These are phyloP conservation scores for Camillea tinctor DNA, from an alignment of 2,329 filamentous ascomycete genomes.

Conservation along the genomic window DNA sequence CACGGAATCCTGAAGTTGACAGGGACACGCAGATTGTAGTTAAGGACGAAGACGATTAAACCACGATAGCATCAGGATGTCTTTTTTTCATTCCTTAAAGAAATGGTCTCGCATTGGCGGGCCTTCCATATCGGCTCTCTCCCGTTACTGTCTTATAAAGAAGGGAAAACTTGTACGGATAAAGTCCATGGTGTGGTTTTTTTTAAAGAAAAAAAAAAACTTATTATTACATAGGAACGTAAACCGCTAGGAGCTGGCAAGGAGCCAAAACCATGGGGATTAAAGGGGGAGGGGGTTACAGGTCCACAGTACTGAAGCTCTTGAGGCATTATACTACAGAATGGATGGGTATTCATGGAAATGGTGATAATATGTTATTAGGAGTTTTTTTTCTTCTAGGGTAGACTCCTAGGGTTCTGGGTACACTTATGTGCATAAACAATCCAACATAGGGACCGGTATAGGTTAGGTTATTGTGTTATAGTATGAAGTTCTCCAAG, in stretches of 20 bases:
- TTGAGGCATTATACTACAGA: background rate
- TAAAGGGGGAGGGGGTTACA: background rate
- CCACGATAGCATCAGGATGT: background rate
- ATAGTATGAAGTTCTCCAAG: no score
- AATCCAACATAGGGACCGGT: no score
- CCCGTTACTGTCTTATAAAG: background rate
- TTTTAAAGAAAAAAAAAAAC: no score
- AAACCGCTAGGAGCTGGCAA: background rate
- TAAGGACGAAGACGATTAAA: conserved; percentile 32
- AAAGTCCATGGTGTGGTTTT: no score
- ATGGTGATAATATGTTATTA: background rate
- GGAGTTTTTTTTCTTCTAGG: background rate
- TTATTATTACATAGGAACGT: background rate
- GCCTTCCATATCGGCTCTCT: background rate
- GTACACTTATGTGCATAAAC: no score
- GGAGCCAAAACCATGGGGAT: background rate
- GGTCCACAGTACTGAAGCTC: background rate
- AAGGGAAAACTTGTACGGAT: background rate
- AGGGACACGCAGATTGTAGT: conserved; percentile 28
- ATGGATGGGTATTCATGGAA: no score
- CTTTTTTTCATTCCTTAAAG: background rate
- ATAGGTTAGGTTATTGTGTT: no score
- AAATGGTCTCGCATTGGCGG: background rate
- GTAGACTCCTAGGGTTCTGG: background rate
- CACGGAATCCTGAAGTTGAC: conserved; percentile 59